These are phyloP conservation scores for Fusarium sp. DNA, from an alignment of 2,329 filamentous ascomycete genomes.

Conservation along the genomic window DNA sequence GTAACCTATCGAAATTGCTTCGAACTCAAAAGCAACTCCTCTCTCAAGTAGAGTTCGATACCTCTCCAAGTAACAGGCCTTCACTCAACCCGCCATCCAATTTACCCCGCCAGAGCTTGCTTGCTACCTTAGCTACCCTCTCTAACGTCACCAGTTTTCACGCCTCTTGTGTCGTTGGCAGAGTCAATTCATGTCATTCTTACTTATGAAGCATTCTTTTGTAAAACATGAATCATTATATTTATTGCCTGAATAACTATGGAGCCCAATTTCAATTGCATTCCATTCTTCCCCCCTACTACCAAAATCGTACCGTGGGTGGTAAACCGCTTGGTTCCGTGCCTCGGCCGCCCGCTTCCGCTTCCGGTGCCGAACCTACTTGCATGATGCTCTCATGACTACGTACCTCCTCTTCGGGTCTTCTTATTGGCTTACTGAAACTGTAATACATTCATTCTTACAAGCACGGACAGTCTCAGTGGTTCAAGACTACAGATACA, in stretches of 20 bases:
- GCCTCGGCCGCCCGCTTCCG: constrained; percentile 29
- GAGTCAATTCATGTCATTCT: constrained; percentile 1
- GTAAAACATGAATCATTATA: neutral
- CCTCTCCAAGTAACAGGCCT: neutral
- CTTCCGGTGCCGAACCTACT: constrained; percentile 28
- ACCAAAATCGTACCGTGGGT: neutral
- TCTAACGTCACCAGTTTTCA: constrained; percentile 13
- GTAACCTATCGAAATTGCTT: neutral
- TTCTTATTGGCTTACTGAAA: constrained; percentile 9
- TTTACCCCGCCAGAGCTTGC: constrained; percentile 44
- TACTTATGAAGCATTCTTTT: neutral
- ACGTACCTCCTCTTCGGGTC: constrained; percentile 13
- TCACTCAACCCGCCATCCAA: constrained; percentile 8
- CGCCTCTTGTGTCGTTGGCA: neutral
- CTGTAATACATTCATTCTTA: neutral
- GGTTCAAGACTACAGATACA: neutral
- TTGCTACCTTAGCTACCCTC: constrained; percentile 28
- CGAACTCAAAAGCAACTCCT: constrained; percentile 14
- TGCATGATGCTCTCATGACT: constrained; percentile 18
- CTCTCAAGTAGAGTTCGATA: neutral
- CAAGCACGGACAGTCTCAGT: neutral
- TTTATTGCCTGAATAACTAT: neutral
- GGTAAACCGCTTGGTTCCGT: constrained; percentile 12
- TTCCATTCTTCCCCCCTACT: neutral
- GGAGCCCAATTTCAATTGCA: constrained; percentile 6